Base-by-base conservation (phyloP, 1,284 basidiomycete species). In the Sphagnurus paluster region DNA sequence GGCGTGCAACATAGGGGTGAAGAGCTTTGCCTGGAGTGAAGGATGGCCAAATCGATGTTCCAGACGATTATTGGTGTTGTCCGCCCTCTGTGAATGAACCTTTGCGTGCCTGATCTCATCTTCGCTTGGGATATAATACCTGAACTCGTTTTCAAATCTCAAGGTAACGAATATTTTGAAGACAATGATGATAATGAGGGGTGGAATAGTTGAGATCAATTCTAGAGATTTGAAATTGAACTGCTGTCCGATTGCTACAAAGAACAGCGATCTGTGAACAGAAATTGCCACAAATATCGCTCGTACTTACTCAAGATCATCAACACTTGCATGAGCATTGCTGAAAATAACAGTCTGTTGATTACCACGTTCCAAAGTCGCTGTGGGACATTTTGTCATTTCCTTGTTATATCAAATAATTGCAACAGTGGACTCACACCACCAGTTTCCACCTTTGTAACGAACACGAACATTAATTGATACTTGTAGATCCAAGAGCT, bases 361-460 rank as follows among this genome's bases (percentile, higher is more conserved):
- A 92, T 76, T 41, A 90, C 79, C 17, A 94, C 85, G 60, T 96
- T 95, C 93, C 93, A 98, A 55, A 96, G 74, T 8, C 94, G 87
- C 89, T 90, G 52, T 20, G 3, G 21, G 36, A 20, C 36, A 38
- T 28, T 17, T 13, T 34, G 6, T 37, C 23, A 32, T 26, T 9
- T 13, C 37, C 2, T 29, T 19, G 26, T 8, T 40, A 36, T 29
- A 29, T 21, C 43, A 16, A 14, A 20, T 51, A 46, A 14, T 19
- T 37, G 34, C 13, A 32, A n/a, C n/a, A n/a, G n/a, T n/a, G 6
- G 9, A 77, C 87, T 56, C 64, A 90, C 87, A 21, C 94, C 94
- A 48, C 94, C 94, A 48, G 86, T 90, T 67, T 98, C 94, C 14
- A 93, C 88, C 56, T 84, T 84, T 2, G 93, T 85, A 40, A 92